Evolutionary conservation across 2,329 filamentous ascomycete genomes (phyloP).

Genomic region (Colletotrichum viniferum): DNA sequence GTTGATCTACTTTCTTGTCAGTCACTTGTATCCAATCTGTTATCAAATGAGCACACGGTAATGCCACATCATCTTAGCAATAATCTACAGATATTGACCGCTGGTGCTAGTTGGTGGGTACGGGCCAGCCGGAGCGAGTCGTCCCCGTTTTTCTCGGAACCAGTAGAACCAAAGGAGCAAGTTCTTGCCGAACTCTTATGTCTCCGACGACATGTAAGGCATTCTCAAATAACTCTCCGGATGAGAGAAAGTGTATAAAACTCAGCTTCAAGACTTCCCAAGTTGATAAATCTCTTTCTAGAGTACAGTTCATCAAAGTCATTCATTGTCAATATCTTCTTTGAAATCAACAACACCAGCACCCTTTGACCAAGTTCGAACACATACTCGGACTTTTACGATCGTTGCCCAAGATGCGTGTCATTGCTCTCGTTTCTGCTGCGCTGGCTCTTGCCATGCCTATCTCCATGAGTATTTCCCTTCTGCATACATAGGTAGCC

Average conservation of each 20-base stretch:
- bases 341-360: accelerated
- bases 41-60: accelerated
- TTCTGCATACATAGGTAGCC: no score
- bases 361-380: not conserved
- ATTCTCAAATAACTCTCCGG: accelerated
- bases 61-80: accelerated
- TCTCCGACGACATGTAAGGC: not conserved
- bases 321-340: accelerated
- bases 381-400: not conserved
- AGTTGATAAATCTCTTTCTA: no score
- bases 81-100: not conserved
- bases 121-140: accelerated
- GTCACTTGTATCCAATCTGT: accelerated
- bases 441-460: not conserved
- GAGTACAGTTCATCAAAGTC: not conserved
- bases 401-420: not conserved
- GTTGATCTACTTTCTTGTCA: accelerated
- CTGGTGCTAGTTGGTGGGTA: not conserved
- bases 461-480: not conserved
- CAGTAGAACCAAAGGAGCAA: accelerated
- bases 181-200: not conserved
- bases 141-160: not conserved
- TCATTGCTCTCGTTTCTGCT: not conserved
- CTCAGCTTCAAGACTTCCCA: not conserved
- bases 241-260: not conserved